A percentile compares a stretch with the other conserved stretches of the same genome.
Evolutionary conservation across 2,329 filamentous ascomycete genomes (phyloP).

Genomic region (Aspergillus tanneri): DNA sequence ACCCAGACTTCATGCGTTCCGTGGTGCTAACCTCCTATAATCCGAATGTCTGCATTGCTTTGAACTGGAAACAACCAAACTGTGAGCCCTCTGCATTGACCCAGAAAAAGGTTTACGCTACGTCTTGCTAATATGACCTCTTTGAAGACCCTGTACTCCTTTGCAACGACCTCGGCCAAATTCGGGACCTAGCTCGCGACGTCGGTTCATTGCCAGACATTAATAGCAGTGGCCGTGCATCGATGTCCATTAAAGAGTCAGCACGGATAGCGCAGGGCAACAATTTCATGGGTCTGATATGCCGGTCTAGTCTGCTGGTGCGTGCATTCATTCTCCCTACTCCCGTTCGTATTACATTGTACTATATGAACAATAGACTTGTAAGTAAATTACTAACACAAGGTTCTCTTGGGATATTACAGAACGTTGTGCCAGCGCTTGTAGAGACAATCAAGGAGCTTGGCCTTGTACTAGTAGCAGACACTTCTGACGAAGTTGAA

Average conservation of each 20-base stretch:
- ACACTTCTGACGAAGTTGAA: slow-evolving; percentile 65
- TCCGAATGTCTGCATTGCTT: slow-evolving; percentile 79
- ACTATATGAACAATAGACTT: background rate
- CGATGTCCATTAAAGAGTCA: slow-evolving; percentile 88
- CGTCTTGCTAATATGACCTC: slow-evolving; percentile 9
- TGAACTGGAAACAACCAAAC: slow-evolving; percentile 99
- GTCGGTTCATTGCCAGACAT: slow-evolving; percentile 45
- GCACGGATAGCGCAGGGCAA: slow-evolving; percentile 91
- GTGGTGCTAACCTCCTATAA: slow-evolving; percentile 96
- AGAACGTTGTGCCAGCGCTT: slow-evolving; percentile 91
- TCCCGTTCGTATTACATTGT: background rate
- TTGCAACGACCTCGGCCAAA: slow-evolving; percentile 80
- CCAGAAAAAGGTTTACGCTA: no score
- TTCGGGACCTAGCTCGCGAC: slow-evolving; percentile 41
- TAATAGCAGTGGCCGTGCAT: slow-evolving; percentile 66
- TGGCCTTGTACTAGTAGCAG: slow-evolving; percentile 85
- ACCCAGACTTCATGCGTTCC: slow-evolving; percentile 73
- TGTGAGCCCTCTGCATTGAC: slow-evolving; percentile 54
- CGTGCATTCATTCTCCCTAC: slow-evolving; percentile 35
- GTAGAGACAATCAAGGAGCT: slow-evolving; percentile 93
- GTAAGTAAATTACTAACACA: background rate
- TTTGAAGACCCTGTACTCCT: slow-evolving; percentile 75
- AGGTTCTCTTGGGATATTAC: slow-evolving; percentile 17
- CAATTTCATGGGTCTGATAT: slow-evolving; percentile 97
- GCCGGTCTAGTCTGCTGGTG: slow-evolving; percentile 81